These are phyloP conservation scores for Naganishia cerealis DNA, from an alignment of 1,284 basidiomycete genomes.

Conservation along the genomic window DNA sequence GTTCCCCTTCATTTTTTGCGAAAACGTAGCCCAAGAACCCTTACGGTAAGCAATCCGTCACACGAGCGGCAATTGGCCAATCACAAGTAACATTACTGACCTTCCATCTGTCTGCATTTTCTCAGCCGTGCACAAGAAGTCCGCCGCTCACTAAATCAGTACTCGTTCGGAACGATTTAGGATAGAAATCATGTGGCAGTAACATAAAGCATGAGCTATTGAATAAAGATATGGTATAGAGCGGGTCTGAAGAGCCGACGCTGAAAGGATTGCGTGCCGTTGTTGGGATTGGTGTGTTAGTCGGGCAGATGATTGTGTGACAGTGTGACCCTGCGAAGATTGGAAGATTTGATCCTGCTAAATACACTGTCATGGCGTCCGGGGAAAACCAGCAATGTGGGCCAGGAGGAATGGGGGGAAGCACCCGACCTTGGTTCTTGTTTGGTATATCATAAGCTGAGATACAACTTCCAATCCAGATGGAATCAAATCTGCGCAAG, in stretches of 20 bases:
- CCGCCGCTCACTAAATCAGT: slow-evolving; percentile 28
- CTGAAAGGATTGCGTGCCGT: neutral
- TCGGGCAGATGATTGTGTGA: slow-evolving; percentile 10
- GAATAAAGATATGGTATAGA: slow-evolving; percentile 19
- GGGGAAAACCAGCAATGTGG: too few species aligned
- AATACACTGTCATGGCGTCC: neutral
- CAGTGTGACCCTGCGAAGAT: neutral
- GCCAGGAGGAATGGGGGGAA: too few species aligned
- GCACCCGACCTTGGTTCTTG: too few species aligned
- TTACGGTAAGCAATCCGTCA: slow-evolving; percentile 35
- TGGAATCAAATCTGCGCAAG: too few species aligned
- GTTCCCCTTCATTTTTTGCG: neutral
- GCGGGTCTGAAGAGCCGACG: neutral
- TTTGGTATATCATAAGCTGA: too few species aligned
- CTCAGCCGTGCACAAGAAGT: slow-evolving; percentile 28
- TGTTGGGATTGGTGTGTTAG: too few species aligned
- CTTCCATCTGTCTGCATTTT: neutral
- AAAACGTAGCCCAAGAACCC: slow-evolving; percentile 41
- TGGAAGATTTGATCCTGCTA: slow-evolving; percentile 13
- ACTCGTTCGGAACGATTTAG: neutral
- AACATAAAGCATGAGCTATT: slow-evolving; percentile 20
- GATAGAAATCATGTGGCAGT: slow-evolving; percentile 17
- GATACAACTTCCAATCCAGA: too few species aligned
- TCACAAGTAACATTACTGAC: neutral
- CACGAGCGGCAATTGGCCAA: neutral